These are phyloP conservation scores for Alternaria hordeiaustralica DNA, from an alignment of 2,329 filamentous ascomycete genomes.

Conservation along the genomic window DNA sequence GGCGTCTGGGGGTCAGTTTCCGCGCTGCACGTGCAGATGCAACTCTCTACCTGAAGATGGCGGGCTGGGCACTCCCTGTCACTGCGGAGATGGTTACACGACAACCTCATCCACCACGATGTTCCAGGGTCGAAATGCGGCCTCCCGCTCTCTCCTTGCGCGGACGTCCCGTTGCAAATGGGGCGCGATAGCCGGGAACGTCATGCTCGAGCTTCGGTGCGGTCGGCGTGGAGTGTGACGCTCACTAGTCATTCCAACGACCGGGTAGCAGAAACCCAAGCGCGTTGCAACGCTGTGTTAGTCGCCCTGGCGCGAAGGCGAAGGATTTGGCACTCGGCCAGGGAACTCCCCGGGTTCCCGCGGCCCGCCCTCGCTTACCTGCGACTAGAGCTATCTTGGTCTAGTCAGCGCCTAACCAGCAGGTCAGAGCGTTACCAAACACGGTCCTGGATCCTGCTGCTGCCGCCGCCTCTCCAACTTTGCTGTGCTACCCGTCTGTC, in stretches of 20 bases:
- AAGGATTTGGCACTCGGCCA: neutral
- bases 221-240: neutral
- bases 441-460: neutral
- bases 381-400: neutral
- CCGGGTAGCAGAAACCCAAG: neutral
- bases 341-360: accelerated
- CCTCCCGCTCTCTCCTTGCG: neutral
- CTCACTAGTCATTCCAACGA: neutral
- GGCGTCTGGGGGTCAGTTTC: neutral
- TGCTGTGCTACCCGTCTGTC: neutral
- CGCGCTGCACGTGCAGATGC: neutral
- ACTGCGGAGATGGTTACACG: neutral
- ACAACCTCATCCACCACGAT: neutral
- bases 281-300: neutral
- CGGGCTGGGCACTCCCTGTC: neutral
- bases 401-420: neutral
- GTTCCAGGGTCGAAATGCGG: neutral
- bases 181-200: neutral
- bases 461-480: neutral
- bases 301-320: neutral
- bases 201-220: neutral
- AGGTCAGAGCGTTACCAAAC: neutral
- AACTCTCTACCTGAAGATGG: neutral
- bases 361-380: neutral
- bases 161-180: neutral